Evolutionary conservation across 306 rosid species (phyloP), one percentile per base, ranked within the genome.

Genomic region (Fragaria ananassa): DNA sequence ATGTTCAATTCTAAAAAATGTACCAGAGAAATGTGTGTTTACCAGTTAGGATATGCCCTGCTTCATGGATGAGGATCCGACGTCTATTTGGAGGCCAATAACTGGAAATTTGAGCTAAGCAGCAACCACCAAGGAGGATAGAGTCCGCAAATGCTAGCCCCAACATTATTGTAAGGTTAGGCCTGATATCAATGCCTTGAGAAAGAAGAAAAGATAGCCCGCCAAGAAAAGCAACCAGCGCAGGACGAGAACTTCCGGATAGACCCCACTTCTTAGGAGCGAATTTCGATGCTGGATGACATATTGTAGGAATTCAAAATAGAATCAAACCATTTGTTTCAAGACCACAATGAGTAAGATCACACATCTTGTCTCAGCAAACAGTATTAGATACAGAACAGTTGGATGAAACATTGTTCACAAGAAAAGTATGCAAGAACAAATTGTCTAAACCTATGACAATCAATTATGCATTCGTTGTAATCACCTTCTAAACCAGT

Each of bases 231-330:
- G 85, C 92, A 80, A 85, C 76, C 87, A 92, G 75, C 73, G 63
- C 80, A 11, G 85, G 78, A 68, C 81, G 81, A 79, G 97, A 92
- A 83, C 85, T 83, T 70, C 82, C 89, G 13, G 98, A 89, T 77
- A 95, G 84, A 56, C 98, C 98, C 98, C 98, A 95, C 83, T 95
- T 95, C 84, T 90, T 95, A 45, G 97, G 98, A 72, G 93, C 89
- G 80, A 92, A 90, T 83, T 92, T 90, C 42, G 91, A 81, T 63
- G 81, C 98, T 95, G 90, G 61, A 78, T 34, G 83, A 78, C 66
- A 72, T 49, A 51, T 47, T 57, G 50, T 10, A 72, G 57, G 79
- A 70, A 23, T 47, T 27, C 64, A 72, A 31, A 62, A 21, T 0
- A 74, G 19, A 2, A 27, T 44, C 27, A 51, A 35, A 25, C 12